A percentile compares a stretch with the other conserved stretches of the same genome.
Evolutionary conservation across 176 grass and related monocot species (phyloP).

Genomic region (Oryza punctata): DNA sequence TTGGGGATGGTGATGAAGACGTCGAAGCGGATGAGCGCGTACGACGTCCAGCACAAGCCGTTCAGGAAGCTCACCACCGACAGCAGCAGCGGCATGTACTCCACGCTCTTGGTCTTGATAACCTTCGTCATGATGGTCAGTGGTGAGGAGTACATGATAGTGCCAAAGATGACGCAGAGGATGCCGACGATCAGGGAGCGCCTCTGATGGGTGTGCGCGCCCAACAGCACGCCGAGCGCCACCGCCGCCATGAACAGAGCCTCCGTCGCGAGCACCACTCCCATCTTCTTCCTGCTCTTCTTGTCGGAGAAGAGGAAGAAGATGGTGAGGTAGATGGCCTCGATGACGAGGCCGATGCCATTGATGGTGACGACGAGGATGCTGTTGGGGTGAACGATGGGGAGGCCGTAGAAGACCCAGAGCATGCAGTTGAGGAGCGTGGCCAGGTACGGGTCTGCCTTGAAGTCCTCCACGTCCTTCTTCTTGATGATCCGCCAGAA

Average conservation of each 20-base stretch:
- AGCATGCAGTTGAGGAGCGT: slow-evolving; percentile 60
- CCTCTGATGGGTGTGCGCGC: slow-evolving; percentile 45
- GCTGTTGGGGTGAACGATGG: not conserved
- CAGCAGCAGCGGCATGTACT: slow-evolving; percentile 78
- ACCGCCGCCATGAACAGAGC: slow-evolving; percentile 50
- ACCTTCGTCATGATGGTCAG: slow-evolving; percentile 59
- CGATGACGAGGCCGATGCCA: slow-evolving; percentile 40
- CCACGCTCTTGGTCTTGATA: slow-evolving; percentile 60
- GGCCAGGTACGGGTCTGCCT: slow-evolving; percentile 48
- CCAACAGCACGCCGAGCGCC: slow-evolving; percentile 37
- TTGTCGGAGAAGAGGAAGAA: slow-evolving; percentile 42
- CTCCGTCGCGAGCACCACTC: slow-evolving; percentile 43
- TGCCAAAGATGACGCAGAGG: slow-evolving; percentile 61
- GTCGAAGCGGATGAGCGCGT: slow-evolving; percentile 74
- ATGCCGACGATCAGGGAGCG: slow-evolving; percentile 66
- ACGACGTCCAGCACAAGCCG: slow-evolving; percentile 65
- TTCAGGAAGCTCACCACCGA: slow-evolving; percentile 62
- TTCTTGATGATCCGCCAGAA: slow-evolving; percentile 34
- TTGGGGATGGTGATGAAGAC: slow-evolving; percentile 59
- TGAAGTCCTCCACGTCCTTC: slow-evolving; percentile 52
- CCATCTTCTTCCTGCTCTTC: slow-evolving; percentile 6
- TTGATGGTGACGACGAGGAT: slow-evolving; percentile 41
- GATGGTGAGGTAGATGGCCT: slow-evolving; percentile 44
- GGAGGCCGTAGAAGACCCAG: slow-evolving; percentile 52
- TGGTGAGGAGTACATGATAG: slow-evolving; percentile 58